Evolutionary conservation across 1,139 yeast species (phyloP).

Genomic region (Pichia sp.): DNA sequence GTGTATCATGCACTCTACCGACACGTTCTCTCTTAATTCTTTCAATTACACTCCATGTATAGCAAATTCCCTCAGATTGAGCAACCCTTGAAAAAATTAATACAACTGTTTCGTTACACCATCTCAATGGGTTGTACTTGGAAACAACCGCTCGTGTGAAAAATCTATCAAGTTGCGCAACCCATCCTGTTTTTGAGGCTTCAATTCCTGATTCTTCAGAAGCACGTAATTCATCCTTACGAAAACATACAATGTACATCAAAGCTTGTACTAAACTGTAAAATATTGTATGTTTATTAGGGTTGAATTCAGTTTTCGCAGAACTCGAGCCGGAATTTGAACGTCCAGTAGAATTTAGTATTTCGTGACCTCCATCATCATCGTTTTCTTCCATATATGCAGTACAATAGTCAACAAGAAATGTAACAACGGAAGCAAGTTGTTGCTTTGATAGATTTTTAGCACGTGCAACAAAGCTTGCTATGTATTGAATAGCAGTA

Average conservation of each 20-base stretch:
- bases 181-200: constrained; percentile 46
- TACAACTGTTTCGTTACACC: constrained; percentile 90
- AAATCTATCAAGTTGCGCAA: constrained; percentile 72
- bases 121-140: constrained; percentile 86
- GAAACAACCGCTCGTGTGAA: constrained; percentile 83
- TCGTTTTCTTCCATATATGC: constrained; percentile 80
- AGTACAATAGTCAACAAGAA: constrained; percentile 75
- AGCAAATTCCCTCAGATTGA: constrained; percentile 82
- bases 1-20: constrained; percentile 18
- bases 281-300: constrained; percentile 38
- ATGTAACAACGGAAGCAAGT: constrained; percentile 69
- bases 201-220: constrained; percentile 4
- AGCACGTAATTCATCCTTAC: constrained; percentile 53
- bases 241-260: constrained; percentile 84
- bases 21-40: constrained; percentile 68
- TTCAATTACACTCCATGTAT: constrained; percentile 89
- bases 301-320: constrained; percentile 9
- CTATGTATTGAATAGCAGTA: constrained; percentile 85
- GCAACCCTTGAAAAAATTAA: constrained; percentile 90
- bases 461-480: constrained; percentile 89
- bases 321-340: neutral
- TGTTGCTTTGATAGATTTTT: constrained; percentile 63
- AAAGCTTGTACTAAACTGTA: constrained; percentile 93
- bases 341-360: constrained; percentile 43
- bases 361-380: constrained; percentile 59